Evolutionary conservation across 371 early-diverging fungal species (phyloP), one percentile per base, ranked within the genome.

Genomic region (Batrachochytrium dendrobatidis): DNA sequence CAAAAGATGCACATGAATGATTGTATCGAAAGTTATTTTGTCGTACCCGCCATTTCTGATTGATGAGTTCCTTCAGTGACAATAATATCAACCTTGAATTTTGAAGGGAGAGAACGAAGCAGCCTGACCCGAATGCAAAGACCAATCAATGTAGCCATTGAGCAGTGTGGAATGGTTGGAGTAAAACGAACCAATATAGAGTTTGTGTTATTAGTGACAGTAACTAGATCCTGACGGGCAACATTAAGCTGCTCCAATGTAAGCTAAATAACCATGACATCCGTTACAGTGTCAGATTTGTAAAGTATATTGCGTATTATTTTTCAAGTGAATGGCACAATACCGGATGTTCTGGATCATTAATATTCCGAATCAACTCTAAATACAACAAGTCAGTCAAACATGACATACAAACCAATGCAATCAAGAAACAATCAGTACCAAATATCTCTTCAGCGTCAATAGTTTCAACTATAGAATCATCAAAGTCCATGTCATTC

Each of bases 121-220:
- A 99, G 70, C 43, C 94, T 82, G 28, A 95, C 95, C 20, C 95
- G 89, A 53, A 99, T 95, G 70, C 93, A 92, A 24, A 99, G 83
- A 0, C 99, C 99, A 74, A 99, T 99, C 56, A 99, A 71, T 20
- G 98, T 97, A 12, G 99, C 99, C 99, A 99, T 98, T 22, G 95
- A 94, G 75, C 99, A 99, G 74, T 99, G 99, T 44, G 99, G 99
- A 66, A 99, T 99, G 3, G 99, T 99, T 1, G 99, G 99, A 8
- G 93, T 94, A 67, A 99, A 91, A 67, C 85, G 83, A 54, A 94
- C 88, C 12, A 75, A 61, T 22, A 95, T 76, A 45, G 71, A 80
- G 70, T 78, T 85, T 30, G 60, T 59, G 4, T 75, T 74, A 65
- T 89, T 83, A 61, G 86, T 83, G 3, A 96, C 91, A 15, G 68